These are phyloP conservation scores for Teratosphaeria viscida DNA, from an alignment of 2,329 filamentous ascomycete genomes.

Conservation along the genomic window DNA sequence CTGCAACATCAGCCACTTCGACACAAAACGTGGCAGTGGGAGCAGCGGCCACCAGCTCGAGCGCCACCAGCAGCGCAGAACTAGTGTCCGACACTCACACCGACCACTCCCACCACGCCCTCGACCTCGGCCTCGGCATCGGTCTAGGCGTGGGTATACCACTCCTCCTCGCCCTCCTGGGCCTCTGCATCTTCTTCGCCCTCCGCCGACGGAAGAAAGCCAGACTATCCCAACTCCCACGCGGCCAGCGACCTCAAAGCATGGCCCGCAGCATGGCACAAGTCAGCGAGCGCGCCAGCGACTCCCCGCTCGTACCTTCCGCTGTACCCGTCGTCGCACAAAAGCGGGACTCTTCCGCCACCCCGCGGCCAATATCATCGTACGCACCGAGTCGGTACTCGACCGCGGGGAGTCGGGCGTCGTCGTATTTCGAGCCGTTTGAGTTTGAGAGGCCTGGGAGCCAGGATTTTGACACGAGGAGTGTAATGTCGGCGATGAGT, in stretches of 20 bases:
- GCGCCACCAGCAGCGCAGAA: neutral
- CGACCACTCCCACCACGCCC: neutral
- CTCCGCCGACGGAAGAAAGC: slow-evolving; percentile 3
- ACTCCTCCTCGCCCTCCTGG: slow-evolving; percentile 1
- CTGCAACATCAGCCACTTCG: neutral
- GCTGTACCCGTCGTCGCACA: neutral
- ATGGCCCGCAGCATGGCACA: neutral
- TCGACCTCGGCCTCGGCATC: neutral
- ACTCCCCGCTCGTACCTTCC: neutral
- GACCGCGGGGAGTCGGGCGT: neutral
- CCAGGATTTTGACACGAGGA: slow-evolving; percentile 1
- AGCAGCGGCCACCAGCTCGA: neutral
- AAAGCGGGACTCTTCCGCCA: neutral
- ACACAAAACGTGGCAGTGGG: neutral
- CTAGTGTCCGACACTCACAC: neutral
- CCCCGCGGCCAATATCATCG: neutral
- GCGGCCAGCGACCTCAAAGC: neutral
- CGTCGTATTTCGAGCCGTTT: slow-evolving; percentile 5
- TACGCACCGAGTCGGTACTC: neutral
- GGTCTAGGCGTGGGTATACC: slow-evolving; percentile 9
- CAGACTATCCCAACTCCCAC: neutral
- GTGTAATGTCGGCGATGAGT: neutral
- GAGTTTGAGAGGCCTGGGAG: slow-evolving; percentile 4
- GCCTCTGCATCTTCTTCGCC: slow-evolving; percentile 1
- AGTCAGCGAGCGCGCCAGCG: neutral